A percentile compares a stretch with the other conserved stretches of the same genome.
Evolutionary conservation across 2,329 filamentous ascomycete species (phyloP).

Genomic region (Cladosporium halotolerans): DNA sequence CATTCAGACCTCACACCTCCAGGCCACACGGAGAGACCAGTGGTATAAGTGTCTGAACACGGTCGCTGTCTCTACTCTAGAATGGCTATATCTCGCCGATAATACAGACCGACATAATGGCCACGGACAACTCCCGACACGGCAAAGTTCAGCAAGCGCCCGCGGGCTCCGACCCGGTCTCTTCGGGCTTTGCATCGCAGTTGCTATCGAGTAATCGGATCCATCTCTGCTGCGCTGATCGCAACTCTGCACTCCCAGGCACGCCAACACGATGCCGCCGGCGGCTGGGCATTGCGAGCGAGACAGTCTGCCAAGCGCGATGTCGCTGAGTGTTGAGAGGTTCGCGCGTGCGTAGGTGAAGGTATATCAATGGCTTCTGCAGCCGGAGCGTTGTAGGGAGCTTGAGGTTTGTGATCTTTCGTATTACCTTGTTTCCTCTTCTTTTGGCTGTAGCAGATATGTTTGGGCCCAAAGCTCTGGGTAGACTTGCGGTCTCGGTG

Average conservation of each 20-base stretch:
- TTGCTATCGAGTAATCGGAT: conserved; percentile 13
- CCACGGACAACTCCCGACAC: too few species aligned
- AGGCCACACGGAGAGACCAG: too few species aligned
- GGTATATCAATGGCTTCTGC: not conserved
- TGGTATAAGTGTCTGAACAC: too few species aligned
- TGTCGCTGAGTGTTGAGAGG: conserved; percentile 1
- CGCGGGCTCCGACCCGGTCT: not conserved
- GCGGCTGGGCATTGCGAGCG: conserved; percentile 2
- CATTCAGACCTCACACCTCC: too few species aligned
- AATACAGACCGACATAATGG: too few species aligned
- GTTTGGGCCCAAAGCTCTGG: not conserved
- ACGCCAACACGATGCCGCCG: not conserved
- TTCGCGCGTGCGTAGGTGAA: too few species aligned
- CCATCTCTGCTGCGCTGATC: conserved; percentile 3
- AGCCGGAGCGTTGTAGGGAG: not conserved
- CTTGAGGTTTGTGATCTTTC: not conserved
- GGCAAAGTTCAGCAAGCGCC: conserved; percentile 5
- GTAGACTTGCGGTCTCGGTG: conserved; percentile 1
- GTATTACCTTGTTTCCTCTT: too few species aligned
- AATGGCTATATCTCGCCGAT: too few species aligned
- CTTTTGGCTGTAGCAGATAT: too few species aligned
- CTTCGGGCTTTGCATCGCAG: not conserved
- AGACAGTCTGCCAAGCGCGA: conserved; percentile 7
- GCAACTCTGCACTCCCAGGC: not conserved
- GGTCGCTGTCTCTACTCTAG: too few species aligned